These are phyloP conservation scores for Pythium biforme DNA, from an alignment of 352 stramenopile species.

Conservation along the genomic window DNA sequence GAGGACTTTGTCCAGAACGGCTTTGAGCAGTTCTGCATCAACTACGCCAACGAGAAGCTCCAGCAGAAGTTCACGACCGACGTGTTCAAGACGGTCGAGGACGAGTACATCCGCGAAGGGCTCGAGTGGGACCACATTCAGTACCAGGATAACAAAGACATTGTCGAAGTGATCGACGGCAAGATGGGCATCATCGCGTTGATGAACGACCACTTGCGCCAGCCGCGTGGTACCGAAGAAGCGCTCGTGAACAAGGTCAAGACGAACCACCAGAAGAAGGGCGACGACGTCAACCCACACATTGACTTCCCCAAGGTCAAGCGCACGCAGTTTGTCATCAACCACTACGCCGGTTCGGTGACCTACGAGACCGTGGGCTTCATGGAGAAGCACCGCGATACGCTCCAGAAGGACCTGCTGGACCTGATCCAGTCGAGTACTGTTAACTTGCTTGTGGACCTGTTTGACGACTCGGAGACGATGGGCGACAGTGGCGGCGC, in stretches of 20 bases:
- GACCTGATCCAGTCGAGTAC: constrained; percentile 80
- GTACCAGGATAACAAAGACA: constrained; percentile 98
- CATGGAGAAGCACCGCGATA: constrained; percentile 96
- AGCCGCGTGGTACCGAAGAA: constrained; percentile 84
- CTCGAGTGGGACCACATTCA: constrained; percentile 98
- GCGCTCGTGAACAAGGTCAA: constrained; percentile 87
- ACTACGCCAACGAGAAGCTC: constrained; percentile 91
- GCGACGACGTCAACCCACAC: constrained; percentile 61
- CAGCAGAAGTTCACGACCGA: constrained; percentile 93
- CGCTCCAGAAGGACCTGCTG: constrained; percentile 94
- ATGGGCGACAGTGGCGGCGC: constrained; percentile 34
- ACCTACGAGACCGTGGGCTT: constrained; percentile 94
- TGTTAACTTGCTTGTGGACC: constrained; percentile 56
- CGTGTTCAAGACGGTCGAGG: constrained; percentile 98
- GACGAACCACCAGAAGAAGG: constrained; percentile 79
- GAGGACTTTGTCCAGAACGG: constrained; percentile 96
- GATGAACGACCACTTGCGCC: constrained; percentile 88
- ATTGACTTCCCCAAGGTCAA: constrained; percentile 89
- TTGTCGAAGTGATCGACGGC: constrained; percentile 95
- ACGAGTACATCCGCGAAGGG: constrained; percentile 97
- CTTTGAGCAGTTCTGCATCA: constrained; percentile 93
- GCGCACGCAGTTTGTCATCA: constrained; percentile 93
- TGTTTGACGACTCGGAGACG: constrained; percentile 71
- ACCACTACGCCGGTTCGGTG: constrained; percentile 95
- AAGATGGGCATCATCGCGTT: constrained; percentile 87